Evolutionary conservation across 2,329 filamentous ascomycete genomes (phyloP).

Genomic region (Fusarium albidum): DNA sequence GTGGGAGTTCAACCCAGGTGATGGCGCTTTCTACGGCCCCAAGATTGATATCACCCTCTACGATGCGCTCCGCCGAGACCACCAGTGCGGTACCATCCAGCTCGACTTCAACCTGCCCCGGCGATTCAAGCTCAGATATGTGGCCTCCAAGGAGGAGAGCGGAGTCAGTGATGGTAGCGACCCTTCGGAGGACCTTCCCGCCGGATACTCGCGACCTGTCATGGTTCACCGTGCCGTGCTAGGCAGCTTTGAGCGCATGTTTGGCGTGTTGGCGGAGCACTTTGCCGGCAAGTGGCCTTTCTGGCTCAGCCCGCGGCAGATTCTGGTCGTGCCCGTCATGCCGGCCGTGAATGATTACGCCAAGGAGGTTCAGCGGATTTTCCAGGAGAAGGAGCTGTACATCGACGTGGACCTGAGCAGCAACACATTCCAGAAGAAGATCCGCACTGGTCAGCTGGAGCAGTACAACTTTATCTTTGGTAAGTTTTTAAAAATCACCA

Average conservation of each 20-base stretch:
- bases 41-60: conserved; percentile 98
- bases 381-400: conserved; percentile 74
- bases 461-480: conserved; percentile 88
- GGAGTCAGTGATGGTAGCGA: conserved; percentile 54
- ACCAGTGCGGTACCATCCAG: conserved; percentile 79
- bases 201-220: conserved; percentile 80
- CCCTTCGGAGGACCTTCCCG: conserved; percentile 57
- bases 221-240: conserved; percentile 88
- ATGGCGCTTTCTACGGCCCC: conserved; percentile 97
- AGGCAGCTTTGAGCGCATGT: conserved; percentile 72
- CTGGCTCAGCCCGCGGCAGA: conserved; percentile 86
- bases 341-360: conserved; percentile 83
- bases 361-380: conserved; percentile 73
- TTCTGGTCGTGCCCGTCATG: conserved; percentile 68
- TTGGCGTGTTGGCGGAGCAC: conserved; percentile 83
- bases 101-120: conserved; percentile 82
- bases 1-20: conserved; percentile 93
- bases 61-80: conserved; percentile 80
- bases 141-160: conserved; percentile 61
- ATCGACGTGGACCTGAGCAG: conserved; percentile 67
- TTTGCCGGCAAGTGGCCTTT: conserved; percentile 90
- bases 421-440: conserved; percentile 91
- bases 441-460: conserved; percentile 79
- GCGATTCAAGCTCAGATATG: conserved; percentile 52
- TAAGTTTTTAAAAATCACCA: conserved; percentile 44